Conservation (phyloP, 192 early-diverging fungal species). For the Entomortierella parvispora region DNA sequence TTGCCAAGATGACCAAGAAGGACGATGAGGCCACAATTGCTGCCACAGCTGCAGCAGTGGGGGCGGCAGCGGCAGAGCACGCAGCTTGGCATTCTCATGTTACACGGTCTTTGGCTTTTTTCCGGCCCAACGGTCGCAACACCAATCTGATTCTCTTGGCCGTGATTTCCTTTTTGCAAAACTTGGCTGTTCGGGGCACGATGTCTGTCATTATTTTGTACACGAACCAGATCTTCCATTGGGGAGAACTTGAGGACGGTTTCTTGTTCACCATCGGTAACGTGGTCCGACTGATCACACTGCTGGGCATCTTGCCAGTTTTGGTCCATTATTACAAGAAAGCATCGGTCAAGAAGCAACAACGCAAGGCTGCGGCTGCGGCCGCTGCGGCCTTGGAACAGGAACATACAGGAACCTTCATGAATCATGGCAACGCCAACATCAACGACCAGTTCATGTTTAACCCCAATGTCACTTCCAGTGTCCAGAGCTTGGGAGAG, state of each 20-base stretch:
- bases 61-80: conserved; percentile 10
- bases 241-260: conserved; percentile 58
- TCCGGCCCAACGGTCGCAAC: conserved; percentile 49
- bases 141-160: conserved; percentile 42
- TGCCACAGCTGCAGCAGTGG: background rate
- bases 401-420: conserved; percentile 2
- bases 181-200: conserved; percentile 30
- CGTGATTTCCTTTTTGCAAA: conserved; percentile 28
- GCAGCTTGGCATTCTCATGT: conserved; percentile 39
- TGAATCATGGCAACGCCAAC: background rate
- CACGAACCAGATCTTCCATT: conserved; percentile 55
- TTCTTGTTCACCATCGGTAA: conserved; percentile 51
- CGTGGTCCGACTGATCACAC: conserved; percentile 30
- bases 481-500: conserved; percentile 28
- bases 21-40: background rate
- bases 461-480: conserved; percentile 17
- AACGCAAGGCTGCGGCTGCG: background rate
- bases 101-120: conserved; percentile 15
- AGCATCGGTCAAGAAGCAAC: conserved; percentile 17
- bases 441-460: conserved; percentile 9
- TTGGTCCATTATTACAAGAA: conserved; percentile 47
- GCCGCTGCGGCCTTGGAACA: background rate
- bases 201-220: conserved; percentile 50
- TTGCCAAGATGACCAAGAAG: background rate
- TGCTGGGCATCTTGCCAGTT: conserved; percentile 51